phyloP scores from a whole-genome alignment of 768 basidiomycete species.

The Naematelia encephala region DNA sequence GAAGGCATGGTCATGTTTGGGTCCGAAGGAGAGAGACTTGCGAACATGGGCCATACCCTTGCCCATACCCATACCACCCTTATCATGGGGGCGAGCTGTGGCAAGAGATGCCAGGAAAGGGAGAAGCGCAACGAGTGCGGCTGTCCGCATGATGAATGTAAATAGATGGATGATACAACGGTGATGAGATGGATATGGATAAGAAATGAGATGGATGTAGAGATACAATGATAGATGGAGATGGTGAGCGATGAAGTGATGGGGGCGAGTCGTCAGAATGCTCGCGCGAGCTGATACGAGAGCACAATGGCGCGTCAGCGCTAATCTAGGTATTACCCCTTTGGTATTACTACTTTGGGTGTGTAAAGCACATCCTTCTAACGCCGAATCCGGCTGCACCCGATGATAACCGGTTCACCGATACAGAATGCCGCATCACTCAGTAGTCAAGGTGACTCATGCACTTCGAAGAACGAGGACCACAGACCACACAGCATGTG shows the following conservation, averaged over 20 bases:
- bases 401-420: neutral
- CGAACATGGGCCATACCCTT: too few relatives aligned
- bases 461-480: neutral
- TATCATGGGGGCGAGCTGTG: constrained; percentile 21
- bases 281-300: too few relatives aligned
- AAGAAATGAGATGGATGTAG: neutral
- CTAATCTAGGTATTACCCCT: neutral
- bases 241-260: constrained; percentile 2
- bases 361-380: too few relatives aligned
- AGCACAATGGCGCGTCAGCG: neutral
- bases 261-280: neutral
- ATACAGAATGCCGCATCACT: neutral
- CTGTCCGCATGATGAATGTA: constrained; percentile 36
- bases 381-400: too few relatives aligned
- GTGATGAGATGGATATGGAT: neutral
- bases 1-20: constrained; percentile 65
- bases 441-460: neutral
- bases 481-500: too few relatives aligned
- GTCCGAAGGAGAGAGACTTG: constrained; percentile 89
- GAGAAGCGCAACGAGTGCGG: constrained; percentile 45
- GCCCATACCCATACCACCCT: neutral
- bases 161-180: neutral
- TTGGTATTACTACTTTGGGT: neutral
- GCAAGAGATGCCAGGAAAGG: constrained; percentile 43
- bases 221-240: constrained; percentile 6